Percentiles rank a stretch among this genome's conserved stretches.
Evolutionary conservation across 192 early-diverging fungal genomes (phyloP).

Genomic region (Backusella sp.): DNA sequence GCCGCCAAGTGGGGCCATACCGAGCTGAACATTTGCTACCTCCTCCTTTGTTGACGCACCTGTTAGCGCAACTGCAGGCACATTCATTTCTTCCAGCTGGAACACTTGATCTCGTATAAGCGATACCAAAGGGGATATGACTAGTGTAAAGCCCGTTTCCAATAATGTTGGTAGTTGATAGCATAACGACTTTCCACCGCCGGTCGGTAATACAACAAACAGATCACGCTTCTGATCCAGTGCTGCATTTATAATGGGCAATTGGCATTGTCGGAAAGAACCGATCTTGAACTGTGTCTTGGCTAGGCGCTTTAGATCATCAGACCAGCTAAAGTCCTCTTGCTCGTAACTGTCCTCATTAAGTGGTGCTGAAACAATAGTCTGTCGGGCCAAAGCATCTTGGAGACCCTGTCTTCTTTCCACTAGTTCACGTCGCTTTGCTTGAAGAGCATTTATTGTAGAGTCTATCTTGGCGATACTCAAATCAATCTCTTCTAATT

Average conservation of each 20-base stretch:
- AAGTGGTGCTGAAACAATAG: not conserved
- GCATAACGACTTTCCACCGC: slow-evolving; percentile 93
- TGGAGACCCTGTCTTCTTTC: not conserved
- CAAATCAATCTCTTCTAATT: not conserved
- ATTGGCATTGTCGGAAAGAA: slow-evolving; percentile 80
- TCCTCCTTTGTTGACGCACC: slow-evolving; percentile 55
- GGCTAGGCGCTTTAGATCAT: slow-evolving; percentile 36
- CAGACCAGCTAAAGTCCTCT: slow-evolving; percentile 53
- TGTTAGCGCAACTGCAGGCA: slow-evolving; percentile 48
- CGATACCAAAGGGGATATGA: slow-evolving; percentile 89
- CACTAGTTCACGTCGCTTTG: not conserved
- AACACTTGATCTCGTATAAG: slow-evolving; percentile 93
- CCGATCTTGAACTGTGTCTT: slow-evolving; percentile 45
- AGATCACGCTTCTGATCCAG: slow-evolving; percentile 71
- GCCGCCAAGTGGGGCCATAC: slow-evolving; percentile 53
- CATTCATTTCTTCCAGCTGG: slow-evolving; percentile 51
- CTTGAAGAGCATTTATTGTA: not conserved
- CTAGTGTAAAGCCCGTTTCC: slow-evolving; percentile 80
- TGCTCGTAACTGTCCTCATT: slow-evolving; percentile 31
- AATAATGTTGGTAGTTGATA: slow-evolving; percentile 88
- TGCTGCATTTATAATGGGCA: slow-evolving; percentile 85
- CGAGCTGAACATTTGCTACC: slow-evolving; percentile 44
- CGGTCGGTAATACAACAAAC: slow-evolving; percentile 95
- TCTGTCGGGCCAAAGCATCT: not conserved
- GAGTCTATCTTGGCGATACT: not conserved